Conservation (phyloP, 768 basidiomycete species). For the Hygrocybe punicea region DNA sequence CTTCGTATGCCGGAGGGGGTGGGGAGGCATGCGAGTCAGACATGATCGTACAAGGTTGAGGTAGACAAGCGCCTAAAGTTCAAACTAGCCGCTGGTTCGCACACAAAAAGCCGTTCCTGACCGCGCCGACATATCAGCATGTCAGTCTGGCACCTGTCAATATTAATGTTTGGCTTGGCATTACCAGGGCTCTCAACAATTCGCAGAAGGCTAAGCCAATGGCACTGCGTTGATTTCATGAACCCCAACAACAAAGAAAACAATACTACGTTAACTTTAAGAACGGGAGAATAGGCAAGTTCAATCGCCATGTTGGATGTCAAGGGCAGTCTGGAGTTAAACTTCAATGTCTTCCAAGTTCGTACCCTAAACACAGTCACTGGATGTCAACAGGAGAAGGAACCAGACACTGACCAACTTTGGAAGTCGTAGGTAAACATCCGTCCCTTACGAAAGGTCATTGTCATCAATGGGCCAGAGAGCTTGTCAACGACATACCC, state of each 20-base stretch:
- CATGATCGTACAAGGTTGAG: slow-evolving; percentile 11
- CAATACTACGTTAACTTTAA: too few species aligned
- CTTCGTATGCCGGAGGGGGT: slow-evolving; percentile 44
- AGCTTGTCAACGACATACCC: slow-evolving; percentile 48
- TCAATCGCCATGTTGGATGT: too few species aligned
- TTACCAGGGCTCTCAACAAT: too few species aligned
- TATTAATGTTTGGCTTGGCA: too few species aligned
- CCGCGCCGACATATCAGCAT: too few species aligned
- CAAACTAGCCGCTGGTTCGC: neutral
- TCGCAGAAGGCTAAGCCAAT: too few species aligned
- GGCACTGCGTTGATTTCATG: slow-evolving; percentile 22
- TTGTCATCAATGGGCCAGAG: slow-evolving; percentile 4
- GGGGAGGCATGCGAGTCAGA: slow-evolving; percentile 16
- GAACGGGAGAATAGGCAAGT: too few species aligned
- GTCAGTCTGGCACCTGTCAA: too few species aligned
- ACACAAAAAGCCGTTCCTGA: too few species aligned
- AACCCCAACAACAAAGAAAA: too few species aligned
- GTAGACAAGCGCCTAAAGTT: neutral
- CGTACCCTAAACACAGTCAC: slow-evolving; percentile 54
- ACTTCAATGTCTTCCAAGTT: slow-evolving; percentile 84
- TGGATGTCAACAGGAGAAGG: neutral
- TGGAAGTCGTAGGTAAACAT: slow-evolving; percentile 76
- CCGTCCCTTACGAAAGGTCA: slow-evolving; percentile 54
- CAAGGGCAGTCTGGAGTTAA: too few species aligned
- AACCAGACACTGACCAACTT: slow-evolving; percentile 56